Conservation (phyloP, 2,329 filamentous ascomycete genomes). For the Paecilomyces niveus region DNA sequence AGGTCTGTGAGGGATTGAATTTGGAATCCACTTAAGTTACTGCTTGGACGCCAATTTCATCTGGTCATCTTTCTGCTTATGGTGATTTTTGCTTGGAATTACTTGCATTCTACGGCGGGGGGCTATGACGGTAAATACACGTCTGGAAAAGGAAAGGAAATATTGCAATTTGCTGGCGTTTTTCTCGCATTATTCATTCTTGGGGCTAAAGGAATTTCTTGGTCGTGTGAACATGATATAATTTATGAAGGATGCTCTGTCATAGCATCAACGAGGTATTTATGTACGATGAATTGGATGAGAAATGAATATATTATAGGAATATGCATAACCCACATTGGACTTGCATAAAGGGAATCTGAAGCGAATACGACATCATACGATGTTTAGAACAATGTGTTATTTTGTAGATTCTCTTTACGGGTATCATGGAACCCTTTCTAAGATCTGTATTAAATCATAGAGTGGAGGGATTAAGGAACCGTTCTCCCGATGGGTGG, state of each 20-base stretch:
- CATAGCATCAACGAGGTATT: background rate
- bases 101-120: background rate
- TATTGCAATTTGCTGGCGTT: background rate
- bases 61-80: background rate
- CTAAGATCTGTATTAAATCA: background rate
- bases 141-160: background rate
- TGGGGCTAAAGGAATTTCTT: background rate
- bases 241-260: background rate
- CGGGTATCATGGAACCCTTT: background rate
- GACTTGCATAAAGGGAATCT: background rate
- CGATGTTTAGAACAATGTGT: background rate
- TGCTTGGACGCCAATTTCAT: background rate
- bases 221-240: background rate
- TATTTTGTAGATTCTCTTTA: background rate
- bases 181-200: background rate
- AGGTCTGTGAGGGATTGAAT: slow-evolving; percentile 32
- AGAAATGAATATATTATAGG: slow-evolving; percentile 16
- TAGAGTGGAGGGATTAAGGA: background rate
- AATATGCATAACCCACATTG: background rate
- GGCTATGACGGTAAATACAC: background rate
- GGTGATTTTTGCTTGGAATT: background rate
- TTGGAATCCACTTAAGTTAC: slow-evolving; percentile 17
- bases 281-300: slow-evolving; percentile 52
- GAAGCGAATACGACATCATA: background rate
- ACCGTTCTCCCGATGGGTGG: background rate